A percentile compares a stretch with the other conserved stretches of the same genome.
phyloP scores from a whole-genome alignment of 148 eudicot genomes.

The Beta vulgaris region DNA sequence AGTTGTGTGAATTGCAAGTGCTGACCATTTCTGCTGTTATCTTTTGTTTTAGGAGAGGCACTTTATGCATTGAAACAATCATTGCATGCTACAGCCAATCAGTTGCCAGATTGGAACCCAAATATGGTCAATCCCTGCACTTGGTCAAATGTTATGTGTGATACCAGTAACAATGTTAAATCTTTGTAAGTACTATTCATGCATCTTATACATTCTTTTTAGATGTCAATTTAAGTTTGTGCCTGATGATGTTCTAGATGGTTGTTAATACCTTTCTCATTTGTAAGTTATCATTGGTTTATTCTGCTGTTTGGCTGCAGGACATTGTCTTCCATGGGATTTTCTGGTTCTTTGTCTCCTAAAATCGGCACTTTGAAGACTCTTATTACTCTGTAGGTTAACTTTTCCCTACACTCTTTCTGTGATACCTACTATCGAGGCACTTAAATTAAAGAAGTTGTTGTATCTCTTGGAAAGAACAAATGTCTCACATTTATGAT shows the following conservation, averaged over 20 bases:
- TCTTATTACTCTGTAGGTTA: slow-evolving; percentile 71
- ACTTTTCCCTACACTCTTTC: slow-evolving; percentile 15
- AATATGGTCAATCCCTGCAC: slow-evolving; percentile 84
- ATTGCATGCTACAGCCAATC: slow-evolving; percentile 62
- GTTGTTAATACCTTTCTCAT: not conserved
- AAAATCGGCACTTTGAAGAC: slow-evolving; percentile 52
- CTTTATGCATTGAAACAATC: slow-evolving; percentile 55
- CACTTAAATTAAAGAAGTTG: not conserved
- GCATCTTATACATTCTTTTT: not conserved
- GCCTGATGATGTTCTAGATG: not conserved
- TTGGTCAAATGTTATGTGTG: slow-evolving; percentile 86
- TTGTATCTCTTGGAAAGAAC: not conserved
- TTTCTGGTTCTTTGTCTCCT: slow-evolving; percentile 67
- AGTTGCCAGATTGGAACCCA: slow-evolving; percentile 74
- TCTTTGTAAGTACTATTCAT: slow-evolving; percentile 55
- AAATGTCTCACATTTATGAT: not conserved
- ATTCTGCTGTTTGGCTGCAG: slow-evolving; percentile 41
- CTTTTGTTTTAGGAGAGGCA: slow-evolving; percentile 56
- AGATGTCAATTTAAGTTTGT: not conserved
- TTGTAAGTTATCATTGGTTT: not conserved
- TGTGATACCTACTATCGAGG: not conserved
- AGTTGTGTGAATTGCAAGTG: not conserved
- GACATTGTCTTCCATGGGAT: slow-evolving; percentile 69
- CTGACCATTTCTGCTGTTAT: slow-evolving; percentile 9
- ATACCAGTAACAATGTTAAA: slow-evolving; percentile 41